Base-by-base conservation (phyloP, 202 grass and related monocot species). In the Carex sylvatica region DNA sequence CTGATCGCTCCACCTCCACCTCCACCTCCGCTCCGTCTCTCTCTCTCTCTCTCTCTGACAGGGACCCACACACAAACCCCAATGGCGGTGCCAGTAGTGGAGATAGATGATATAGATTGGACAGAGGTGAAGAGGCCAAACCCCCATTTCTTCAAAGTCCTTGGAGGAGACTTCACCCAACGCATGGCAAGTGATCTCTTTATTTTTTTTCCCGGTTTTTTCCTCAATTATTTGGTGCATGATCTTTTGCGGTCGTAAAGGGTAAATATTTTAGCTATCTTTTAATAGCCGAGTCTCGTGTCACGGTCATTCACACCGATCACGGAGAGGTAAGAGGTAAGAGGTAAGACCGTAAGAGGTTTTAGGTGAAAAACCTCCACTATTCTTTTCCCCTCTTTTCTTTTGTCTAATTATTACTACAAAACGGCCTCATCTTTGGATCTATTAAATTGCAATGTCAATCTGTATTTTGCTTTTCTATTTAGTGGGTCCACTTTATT, bases 61-160 rank as follows among this genome's bases (percentile, higher is more conserved):
- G 38, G 35, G 8, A 15, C 10, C 22, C 5, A 13, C 31, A 46
- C 63, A 11, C 15, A 47, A 9, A 2, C 2, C 0, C 11, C 22
- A 65, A 74, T 77, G 51, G 82, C 18, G 49, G 44, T 28, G 46
- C 46, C 46, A 49, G 30, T 22, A 16, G 61, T 52, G 80, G 61
- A 69, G 28, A 70, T 67, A 67, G n/a, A 69, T 56, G 80, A 67
- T 67, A 16, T 70, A 0, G 80, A 82, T 70, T 82, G 80, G 80
- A 36, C 42, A 49, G 80, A 67, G 80, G 80, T 60, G 73, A 87
- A 75, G 84, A 90, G 58, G 87, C 83, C 65, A 61, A 65, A 65
- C 3, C 83, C 83, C 28, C 92, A 84, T 13, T 94, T 94, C 90
- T 90, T 86, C 65, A 92, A 94, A 88, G 78, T 94, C 60, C 82